phyloP scores from a whole-genome alignment of 148 eudicot species.

The Rhododendron molle region DNA sequence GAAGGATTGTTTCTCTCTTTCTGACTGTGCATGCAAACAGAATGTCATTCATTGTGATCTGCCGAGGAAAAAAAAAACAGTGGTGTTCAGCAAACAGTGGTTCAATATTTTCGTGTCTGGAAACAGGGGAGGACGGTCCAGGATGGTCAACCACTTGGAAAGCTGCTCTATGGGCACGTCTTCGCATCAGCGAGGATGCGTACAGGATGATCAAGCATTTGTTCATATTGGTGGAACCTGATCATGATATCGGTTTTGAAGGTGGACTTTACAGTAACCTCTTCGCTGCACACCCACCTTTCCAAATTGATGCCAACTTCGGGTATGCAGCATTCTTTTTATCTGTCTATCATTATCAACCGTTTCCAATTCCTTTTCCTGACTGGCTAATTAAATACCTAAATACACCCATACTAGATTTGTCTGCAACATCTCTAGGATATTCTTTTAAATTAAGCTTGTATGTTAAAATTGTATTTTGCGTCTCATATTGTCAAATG shows the following conservation, averaged over 20 bases:
- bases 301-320: constrained; percentile 95
- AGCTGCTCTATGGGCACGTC: constrained; percentile 76
- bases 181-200: constrained; percentile 57
- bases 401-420: not conserved
- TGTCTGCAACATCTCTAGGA: not conserved
- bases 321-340: constrained; percentile 33
- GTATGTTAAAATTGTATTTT: not conserved
- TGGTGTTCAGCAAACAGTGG: not conserved
- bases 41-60: not conserved
- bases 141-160: constrained; percentile 98
- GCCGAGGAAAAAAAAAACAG: not conserved
- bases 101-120: constrained; percentile 6
- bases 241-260: constrained; percentile 50
- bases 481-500: not conserved
- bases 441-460: not conserved
- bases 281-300: constrained; percentile 89
- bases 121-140: constrained; percentile 76
- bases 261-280: constrained; percentile 88
- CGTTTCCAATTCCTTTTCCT: not conserved
- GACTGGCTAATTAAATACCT: not conserved
- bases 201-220: constrained; percentile 81
- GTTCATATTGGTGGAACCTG: constrained; percentile 70
- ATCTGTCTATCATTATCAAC: not conserved
- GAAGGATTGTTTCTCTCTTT: not conserved
- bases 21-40: not conserved